These are phyloP conservation scores for Lachnellula willkommii DNA, from an alignment of 2,329 filamentous ascomycete species.

Conservation along the genomic window DNA sequence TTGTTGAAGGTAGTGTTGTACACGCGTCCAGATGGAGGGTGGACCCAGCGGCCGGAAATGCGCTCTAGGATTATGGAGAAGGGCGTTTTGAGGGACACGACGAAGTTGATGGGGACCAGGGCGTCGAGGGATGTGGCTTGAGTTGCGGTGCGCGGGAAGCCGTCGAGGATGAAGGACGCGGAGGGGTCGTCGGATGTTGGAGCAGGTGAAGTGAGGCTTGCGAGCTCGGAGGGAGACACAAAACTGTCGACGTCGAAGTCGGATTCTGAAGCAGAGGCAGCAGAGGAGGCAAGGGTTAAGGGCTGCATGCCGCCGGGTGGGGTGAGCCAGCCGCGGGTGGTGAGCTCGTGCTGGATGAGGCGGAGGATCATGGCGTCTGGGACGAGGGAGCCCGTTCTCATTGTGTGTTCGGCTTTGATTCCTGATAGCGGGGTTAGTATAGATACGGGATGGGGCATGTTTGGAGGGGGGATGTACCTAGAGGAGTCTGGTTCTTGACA, in stretches of 20 bases:
- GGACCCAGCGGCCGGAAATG: slow-evolving; percentile 89
- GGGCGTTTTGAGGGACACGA: slow-evolving; percentile 80
- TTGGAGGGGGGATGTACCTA: slow-evolving; percentile 55
- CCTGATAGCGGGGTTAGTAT: slow-evolving; percentile 45
- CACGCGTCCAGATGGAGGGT: slow-evolving; percentile 82
- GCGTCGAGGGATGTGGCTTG: slow-evolving; percentile 75
- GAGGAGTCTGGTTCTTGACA: slow-evolving; percentile 79
- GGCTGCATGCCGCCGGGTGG: slow-evolving; percentile 38
- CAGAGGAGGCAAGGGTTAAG: slow-evolving; percentile 23
- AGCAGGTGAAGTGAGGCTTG: slow-evolving; percentile 34
- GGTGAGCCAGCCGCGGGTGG: slow-evolving; percentile 75
- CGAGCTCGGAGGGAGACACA: slow-evolving; percentile 29
- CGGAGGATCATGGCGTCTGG: slow-evolving; percentile 87
- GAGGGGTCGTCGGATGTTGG: slow-evolving; percentile 61
- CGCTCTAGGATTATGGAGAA: slow-evolving; percentile 80
- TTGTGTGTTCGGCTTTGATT: slow-evolving; percentile 82
- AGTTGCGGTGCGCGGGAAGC: slow-evolving; percentile 80
- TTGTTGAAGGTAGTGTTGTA: slow-evolving; percentile 95
- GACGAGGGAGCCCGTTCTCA: slow-evolving; percentile 85
- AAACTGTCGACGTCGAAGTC: slow-evolving; percentile 27
- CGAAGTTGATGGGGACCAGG: slow-evolving; percentile 90
- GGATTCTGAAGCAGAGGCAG: slow-evolving; percentile 33
- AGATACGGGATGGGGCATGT: background rate
- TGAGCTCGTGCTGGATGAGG: slow-evolving; percentile 85
- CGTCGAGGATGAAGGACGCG: slow-evolving; percentile 91